phyloP scores from a whole-genome alignment of 192 early-diverging fungal species.

The Coemansia sp. region DNA sequence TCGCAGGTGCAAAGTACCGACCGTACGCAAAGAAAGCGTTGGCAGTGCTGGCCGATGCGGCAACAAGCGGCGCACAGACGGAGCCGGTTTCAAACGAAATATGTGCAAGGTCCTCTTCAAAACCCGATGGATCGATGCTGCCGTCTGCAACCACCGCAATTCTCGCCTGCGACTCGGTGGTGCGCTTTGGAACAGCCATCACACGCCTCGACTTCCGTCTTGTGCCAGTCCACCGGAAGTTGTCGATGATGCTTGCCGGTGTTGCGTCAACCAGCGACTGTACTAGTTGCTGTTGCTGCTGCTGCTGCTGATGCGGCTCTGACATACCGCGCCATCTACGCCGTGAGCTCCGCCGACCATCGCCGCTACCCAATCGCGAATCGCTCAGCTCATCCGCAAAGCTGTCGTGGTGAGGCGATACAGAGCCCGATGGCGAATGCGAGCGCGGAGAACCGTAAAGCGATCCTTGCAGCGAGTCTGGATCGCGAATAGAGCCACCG shows the following conservation, averaged over 20 bases:
- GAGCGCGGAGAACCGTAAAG: conserved; percentile 13
- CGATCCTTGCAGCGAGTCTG: conserved; percentile 14
- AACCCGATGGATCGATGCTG: conserved; percentile 32
- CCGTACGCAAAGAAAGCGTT: conserved; percentile 22
- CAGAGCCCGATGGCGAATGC: conserved; percentile 23
- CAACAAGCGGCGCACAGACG: conserved; percentile 14
- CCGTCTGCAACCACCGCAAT: conserved; percentile 31
- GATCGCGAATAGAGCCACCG: conserved; percentile 8
- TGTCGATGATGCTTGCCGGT: conserved; percentile 36
- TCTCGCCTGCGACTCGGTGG: conserved; percentile 27
- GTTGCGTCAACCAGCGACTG: conserved; percentile 5
- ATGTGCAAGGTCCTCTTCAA: conserved; percentile 33
- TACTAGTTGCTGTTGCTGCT: not conserved
- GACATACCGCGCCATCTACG: conserved; percentile 34
- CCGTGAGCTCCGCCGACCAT: conserved; percentile 36
- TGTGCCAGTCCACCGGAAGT: conserved; percentile 35
- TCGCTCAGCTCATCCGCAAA: conserved; percentile 29
- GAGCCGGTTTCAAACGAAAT: conserved; percentile 13
- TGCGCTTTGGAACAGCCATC: conserved; percentile 23
- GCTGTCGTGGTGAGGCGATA: conserved; percentile 30
- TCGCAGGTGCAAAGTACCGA: conserved; percentile 19
- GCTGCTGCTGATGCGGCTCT: conserved; percentile 1
- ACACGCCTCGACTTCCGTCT: conserved; percentile 14
- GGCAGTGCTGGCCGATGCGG: conserved; percentile 4
- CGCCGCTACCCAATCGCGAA: conserved; percentile 12